These are phyloP conservation scores for Nannizziopsis arthrosporioides DNA, from an alignment of 2,329 filamentous ascomycete species.

Conservation along the genomic window DNA sequence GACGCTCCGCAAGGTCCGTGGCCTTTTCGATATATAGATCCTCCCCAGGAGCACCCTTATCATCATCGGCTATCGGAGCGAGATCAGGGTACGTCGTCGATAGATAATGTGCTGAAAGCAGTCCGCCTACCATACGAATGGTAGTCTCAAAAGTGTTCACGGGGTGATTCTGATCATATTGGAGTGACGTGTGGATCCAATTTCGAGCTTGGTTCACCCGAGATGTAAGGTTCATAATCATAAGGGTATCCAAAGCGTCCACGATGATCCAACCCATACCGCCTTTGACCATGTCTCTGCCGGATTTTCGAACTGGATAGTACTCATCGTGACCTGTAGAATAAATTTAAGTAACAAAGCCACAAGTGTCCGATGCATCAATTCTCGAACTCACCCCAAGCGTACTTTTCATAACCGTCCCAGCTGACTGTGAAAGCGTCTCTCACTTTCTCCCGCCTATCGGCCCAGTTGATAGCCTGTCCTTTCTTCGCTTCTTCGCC, in stretches of 20 bases:
- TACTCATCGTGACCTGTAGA: conserved; percentile 66
- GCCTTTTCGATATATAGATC: conserved; percentile 95
- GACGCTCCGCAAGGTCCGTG: conserved; percentile 75
- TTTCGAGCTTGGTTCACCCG: conserved; percentile 72
- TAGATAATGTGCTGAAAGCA: conserved; percentile 91
- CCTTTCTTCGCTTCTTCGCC: conserved; percentile 24
- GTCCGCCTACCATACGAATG: conserved; percentile 88
- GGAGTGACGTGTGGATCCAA: conserved; percentile 71
- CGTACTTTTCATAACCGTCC: conserved; percentile 84
- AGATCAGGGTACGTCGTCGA: conserved; percentile 70
- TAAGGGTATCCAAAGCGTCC: conserved; percentile 89
- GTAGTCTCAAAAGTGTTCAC: conserved; percentile 98
- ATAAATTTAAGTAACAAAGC: neutral
- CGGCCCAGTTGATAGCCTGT: conserved; percentile 56
- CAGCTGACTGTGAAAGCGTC: conserved; percentile 87
- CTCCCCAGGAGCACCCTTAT: conserved; percentile 62
- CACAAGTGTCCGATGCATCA: neutral
- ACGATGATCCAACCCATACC: conserved; percentile 98
- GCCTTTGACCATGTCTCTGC: conserved; percentile 71
- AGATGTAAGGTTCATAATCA: conserved; percentile 92
- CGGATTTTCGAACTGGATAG: conserved; percentile 66
- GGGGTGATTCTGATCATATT: conserved; percentile 85
- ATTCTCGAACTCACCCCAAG: conserved; percentile 60
- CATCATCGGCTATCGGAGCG: conserved; percentile 60
- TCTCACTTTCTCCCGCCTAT: conserved; percentile 66